These are phyloP conservation scores for Tilletia caries DNA, from an alignment of 1,284 basidiomycete species.

Conservation along the genomic window DNA sequence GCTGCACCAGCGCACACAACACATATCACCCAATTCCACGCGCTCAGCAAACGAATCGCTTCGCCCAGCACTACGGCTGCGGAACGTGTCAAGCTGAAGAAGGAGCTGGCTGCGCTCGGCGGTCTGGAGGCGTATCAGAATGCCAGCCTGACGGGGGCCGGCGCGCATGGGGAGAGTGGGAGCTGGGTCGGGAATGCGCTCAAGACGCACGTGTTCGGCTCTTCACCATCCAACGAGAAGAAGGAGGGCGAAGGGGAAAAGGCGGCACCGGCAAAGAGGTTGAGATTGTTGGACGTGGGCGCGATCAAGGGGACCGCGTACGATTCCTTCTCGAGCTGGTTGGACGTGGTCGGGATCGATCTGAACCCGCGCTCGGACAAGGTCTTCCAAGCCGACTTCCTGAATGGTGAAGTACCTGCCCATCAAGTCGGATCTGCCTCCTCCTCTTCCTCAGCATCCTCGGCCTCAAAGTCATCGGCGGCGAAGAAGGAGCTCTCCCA, in stretches of 20 bases:
- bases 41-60: constrained; percentile 44
- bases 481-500: constrained; percentile 25
- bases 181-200: constrained; percentile 11
- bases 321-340: constrained; percentile 46
- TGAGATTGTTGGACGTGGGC: constrained; percentile 55
- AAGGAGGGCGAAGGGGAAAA: too few species aligned
- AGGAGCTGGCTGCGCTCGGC: constrained; percentile 35
- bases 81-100: constrained; percentile 30
- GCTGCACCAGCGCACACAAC: constrained; percentile 26
- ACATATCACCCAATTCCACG: constrained; percentile 46
- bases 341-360: constrained; percentile 54
- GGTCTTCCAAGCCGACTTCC: constrained; percentile 54
- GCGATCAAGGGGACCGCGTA: constrained; percentile 55
- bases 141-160: constrained; percentile 29
- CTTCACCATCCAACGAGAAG: not conserved
- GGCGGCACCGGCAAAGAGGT: not conserved
- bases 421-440: not conserved
- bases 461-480: too few species aligned
- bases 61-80: constrained; percentile 30
- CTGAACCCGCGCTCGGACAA: constrained; percentile 53
- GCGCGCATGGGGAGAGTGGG: constrained; percentile 22
- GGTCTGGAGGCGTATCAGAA: constrained; percentile 48
- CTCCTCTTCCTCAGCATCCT: not conserved
- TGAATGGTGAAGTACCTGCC: constrained; percentile 44
- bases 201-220: not conserved